Evolutionary conservation across 345 rosid species (phyloP).

Genomic region (Eucalyptus microcorys): DNA sequence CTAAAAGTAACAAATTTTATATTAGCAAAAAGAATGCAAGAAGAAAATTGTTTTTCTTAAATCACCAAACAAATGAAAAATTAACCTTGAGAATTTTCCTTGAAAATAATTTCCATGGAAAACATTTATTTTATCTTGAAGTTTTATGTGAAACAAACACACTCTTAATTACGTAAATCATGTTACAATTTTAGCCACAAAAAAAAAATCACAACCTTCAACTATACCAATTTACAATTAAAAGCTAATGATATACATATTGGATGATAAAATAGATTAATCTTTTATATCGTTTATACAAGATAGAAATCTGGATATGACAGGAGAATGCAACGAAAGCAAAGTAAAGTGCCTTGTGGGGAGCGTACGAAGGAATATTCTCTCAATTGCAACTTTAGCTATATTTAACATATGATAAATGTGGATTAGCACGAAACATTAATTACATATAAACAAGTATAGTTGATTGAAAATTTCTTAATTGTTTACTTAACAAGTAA

Average conservation of each 20-base stretch:
- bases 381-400: not conserved
- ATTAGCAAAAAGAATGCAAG: not conserved
- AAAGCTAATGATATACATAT: not conserved
- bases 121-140: rapidly evolving
- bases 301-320: not conserved
- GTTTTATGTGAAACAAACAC: not conserved
- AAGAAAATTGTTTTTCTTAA: not conserved
- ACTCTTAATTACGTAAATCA: not conserved
- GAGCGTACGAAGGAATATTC: not conserved
- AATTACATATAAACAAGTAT: not conserved
- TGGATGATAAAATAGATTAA: not conserved
- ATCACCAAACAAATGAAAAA: not conserved
- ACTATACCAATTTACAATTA: not conserved
- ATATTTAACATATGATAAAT: not conserved
- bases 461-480: not conserved
- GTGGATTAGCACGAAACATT: not conserved
- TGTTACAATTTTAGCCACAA: not conserved
- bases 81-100: not conserved
- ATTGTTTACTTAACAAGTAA: not conserved
- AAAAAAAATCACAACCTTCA: not conserved
- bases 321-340: not conserved
- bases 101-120: not conserved
- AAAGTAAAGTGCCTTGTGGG: not conserved
- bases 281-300: not conserved
- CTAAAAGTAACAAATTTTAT: not conserved